Conservation (phyloP, 2,329 filamentous ascomycete species). For the Penicillium sp. region DNA sequence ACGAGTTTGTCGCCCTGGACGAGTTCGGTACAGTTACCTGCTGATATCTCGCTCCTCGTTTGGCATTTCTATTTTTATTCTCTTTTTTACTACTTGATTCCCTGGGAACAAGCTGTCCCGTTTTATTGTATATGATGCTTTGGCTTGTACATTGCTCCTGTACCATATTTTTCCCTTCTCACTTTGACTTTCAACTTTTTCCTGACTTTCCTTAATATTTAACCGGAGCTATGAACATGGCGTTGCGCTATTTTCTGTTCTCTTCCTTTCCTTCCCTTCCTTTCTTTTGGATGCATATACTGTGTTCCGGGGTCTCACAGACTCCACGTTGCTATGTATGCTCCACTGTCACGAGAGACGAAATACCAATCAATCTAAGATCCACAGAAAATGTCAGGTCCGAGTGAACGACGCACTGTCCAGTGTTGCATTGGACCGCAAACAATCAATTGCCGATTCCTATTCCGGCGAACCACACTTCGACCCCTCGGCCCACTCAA, state of each 20-base stretch:
- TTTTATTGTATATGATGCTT: slow-evolving; percentile 12
- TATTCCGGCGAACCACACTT: slow-evolving; percentile 1
- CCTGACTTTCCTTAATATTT: background rate
- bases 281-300: background rate
- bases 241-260: background rate
- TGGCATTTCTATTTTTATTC: slow-evolving; percentile 18
- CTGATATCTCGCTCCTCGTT: slow-evolving; percentile 5
- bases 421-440: slow-evolving; percentile 6
- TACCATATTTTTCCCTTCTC: slow-evolving; percentile 26
- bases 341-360: slow-evolving; percentile 5
- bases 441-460: slow-evolving; percentile 3
- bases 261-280: background rate
- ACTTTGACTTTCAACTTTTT: slow-evolving; percentile 8
- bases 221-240: background rate
- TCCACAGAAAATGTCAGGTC: background rate
- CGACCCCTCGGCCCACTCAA: background rate
- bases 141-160: slow-evolving; percentile 20
- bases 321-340: slow-evolving; percentile 4
- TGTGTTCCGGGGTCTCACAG: slow-evolving; percentile 2
- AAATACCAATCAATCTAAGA: background rate
- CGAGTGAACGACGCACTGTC: background rate
- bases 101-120: slow-evolving; percentile 2
- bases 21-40: slow-evolving; percentile 29
- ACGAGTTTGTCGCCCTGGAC: slow-evolving; percentile 31
- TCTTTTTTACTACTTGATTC: slow-evolving; percentile 8